Percentiles rank a stretch among this genome's conserved stretches.
These are phyloP conservation scores for Podospora bellae-mahoneyi DNA, from an alignment of 495 filamentous ascomycete genomes.

Conservation along the genomic window DNA sequence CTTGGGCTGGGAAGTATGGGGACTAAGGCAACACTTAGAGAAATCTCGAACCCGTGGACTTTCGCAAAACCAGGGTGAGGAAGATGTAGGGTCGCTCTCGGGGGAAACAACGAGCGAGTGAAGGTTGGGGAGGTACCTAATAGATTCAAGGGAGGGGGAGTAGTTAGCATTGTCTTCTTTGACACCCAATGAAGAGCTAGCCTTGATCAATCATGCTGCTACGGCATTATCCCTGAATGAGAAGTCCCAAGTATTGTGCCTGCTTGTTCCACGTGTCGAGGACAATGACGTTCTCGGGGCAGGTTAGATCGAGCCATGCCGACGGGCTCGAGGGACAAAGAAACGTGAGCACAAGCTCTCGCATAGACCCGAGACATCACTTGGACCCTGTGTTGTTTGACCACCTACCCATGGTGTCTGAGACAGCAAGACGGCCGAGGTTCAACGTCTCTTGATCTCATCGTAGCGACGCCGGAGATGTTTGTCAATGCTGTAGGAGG, in stretches of 20 bases:
- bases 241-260: background rate
- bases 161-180: conserved; percentile 12
- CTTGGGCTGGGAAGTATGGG: conserved; percentile 22
- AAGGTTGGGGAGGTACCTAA: background rate
- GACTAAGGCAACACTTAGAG: background rate
- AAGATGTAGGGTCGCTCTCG: background rate
- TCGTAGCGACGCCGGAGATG: background rate
- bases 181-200: conserved; percentile 7
- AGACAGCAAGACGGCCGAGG: background rate
- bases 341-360: background rate
- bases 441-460: background rate
- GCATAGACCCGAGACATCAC: background rate
- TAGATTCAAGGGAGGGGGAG: background rate
- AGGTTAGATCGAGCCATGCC: background rate
- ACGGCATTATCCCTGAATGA: background rate
- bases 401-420: background rate
- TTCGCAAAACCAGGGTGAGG: background rate
- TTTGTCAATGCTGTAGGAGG: background rate
- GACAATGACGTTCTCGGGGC: background rate
- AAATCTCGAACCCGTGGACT: background rate
- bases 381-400: background rate
- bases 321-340: too few species aligned
- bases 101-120: background rate
- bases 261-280: background rate
- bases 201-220: conserved; percentile 2